Conservation (phyloP, 345 rosid genomes). For the Physaria fendleri region DNA sequence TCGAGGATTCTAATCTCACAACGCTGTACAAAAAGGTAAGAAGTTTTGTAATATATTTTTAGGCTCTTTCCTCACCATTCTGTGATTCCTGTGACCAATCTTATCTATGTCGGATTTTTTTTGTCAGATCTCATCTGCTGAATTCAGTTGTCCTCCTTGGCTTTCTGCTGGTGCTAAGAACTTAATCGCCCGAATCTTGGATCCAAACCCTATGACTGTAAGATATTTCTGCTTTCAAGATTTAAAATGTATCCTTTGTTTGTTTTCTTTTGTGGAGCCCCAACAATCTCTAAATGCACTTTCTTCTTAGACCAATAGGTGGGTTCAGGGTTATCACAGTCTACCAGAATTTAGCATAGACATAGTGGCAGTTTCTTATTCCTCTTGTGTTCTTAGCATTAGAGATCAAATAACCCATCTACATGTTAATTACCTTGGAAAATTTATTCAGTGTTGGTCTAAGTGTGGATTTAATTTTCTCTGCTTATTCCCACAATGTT, state of each 20-base stretch:
- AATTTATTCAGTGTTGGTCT: neutral
- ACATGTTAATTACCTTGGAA: neutral
- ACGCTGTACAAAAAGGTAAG: constrained; percentile 80
- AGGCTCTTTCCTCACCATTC: constrained; percentile 1
- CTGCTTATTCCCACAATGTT: neutral
- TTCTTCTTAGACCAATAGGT: neutral
- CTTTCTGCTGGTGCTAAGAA: constrained; percentile 77
- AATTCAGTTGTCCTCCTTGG: constrained; percentile 85
- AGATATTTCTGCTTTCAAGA: constrained; percentile 29
- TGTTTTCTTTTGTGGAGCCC: neutral
- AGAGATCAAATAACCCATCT: neutral
- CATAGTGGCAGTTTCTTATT: neutral
- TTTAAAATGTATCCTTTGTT: neutral
- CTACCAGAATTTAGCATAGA: neutral
- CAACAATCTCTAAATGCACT: neutral
- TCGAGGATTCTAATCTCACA: constrained; percentile 75
- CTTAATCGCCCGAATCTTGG: constrained; percentile 69
- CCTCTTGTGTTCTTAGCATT: no score
- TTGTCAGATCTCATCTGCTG: constrained; percentile 79
- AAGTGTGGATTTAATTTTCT: neutral
- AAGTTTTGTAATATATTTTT: constrained; percentile 22
- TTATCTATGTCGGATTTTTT: constrained; percentile 13
- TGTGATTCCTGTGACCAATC: constrained; percentile 16
- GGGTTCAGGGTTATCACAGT: neutral
- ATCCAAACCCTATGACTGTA: constrained; percentile 88